Conservation (phyloP, 2,329 filamentous ascomycete genomes). For the Xylaria hypoxylon region DNA sequence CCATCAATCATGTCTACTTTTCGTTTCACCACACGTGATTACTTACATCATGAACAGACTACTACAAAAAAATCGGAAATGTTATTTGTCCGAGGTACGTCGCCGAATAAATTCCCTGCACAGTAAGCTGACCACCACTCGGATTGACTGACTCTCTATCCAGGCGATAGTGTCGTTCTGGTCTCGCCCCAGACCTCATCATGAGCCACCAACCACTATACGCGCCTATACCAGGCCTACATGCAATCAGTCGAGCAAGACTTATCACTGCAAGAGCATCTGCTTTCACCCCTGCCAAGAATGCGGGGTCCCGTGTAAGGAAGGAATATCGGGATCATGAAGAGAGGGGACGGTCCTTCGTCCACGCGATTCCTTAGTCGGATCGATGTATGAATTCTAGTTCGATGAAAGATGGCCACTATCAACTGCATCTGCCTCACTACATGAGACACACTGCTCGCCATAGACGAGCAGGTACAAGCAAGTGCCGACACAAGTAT, state of each 20-base stretch:
- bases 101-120: not conserved
- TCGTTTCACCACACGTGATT: constrained; percentile 3
- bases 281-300: not conserved
- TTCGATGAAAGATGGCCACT: not conserved
- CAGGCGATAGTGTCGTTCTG: constrained; percentile 40
- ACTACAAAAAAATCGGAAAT: constrained; percentile 98
- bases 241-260: not conserved
- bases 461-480: constrained; percentile 5
- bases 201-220: constrained; percentile 21
- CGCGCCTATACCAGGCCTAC: not conserved
- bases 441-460: not conserved
- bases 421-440: not conserved
- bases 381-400: not conserved
- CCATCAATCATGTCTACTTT: constrained; percentile 5
- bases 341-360: constrained; percentile 2
- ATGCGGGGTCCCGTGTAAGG: not conserved
- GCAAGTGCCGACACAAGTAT: not conserved
- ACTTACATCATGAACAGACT: constrained; percentile 66
- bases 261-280: not conserved
- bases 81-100: constrained; percentile 93
- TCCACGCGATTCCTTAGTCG: not conserved
- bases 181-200: constrained; percentile 39
- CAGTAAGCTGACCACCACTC: not conserved
- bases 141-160: constrained; percentile 22
- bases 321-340: not conserved